These are phyloP conservation scores for Lipomyces oligophaga DNA, from an alignment of 805 yeast genomes.

Conservation along the genomic window DNA sequence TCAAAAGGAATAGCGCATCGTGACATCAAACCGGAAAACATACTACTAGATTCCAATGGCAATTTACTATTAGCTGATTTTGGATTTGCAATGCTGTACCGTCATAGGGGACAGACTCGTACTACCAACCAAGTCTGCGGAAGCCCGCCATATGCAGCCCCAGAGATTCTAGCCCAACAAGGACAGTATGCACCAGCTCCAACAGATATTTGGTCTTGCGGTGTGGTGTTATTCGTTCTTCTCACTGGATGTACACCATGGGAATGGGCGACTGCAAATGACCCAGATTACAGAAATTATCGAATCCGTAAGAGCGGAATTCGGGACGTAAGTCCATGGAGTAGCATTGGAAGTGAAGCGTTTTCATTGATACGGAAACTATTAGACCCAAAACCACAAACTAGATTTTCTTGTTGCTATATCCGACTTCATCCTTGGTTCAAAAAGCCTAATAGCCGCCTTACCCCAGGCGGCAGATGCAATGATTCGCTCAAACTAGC, in stretches of 20 bases:
- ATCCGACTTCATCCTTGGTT: conserved; percentile 57
- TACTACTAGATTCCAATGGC: conserved; percentile 59
- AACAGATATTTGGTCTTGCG: conserved; percentile 58
- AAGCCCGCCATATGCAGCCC: conserved; percentile 76
- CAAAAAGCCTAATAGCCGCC: conserved; percentile 42
- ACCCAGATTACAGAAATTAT: conserved; percentile 46
- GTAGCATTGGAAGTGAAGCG: conserved; percentile 46
- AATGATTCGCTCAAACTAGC: conserved; percentile 52
- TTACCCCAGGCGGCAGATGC: conserved; percentile 50
- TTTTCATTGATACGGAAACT: conserved; percentile 52
- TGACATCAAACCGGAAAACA: conserved; percentile 67
- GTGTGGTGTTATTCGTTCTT: conserved; percentile 58
- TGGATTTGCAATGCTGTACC: conserved; percentile 65
- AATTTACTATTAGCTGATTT: conserved; percentile 73
- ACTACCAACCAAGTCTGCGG: conserved; percentile 57
- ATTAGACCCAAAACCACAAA: conserved; percentile 47
- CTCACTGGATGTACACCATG: conserved; percentile 67
- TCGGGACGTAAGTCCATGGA: conserved; percentile 51
- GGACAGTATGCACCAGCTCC: conserved; percentile 53
- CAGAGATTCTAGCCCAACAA: conserved; percentile 52
- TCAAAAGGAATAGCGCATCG: conserved; percentile 62
- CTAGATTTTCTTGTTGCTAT: conserved; percentile 44
- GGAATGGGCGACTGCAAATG: conserved; percentile 58
- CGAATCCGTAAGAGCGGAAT: conserved; percentile 47
- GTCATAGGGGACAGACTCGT: conserved; percentile 48